Base-by-base conservation (phyloP, 148 eudicot species). In the Rheum nobile region DNA sequence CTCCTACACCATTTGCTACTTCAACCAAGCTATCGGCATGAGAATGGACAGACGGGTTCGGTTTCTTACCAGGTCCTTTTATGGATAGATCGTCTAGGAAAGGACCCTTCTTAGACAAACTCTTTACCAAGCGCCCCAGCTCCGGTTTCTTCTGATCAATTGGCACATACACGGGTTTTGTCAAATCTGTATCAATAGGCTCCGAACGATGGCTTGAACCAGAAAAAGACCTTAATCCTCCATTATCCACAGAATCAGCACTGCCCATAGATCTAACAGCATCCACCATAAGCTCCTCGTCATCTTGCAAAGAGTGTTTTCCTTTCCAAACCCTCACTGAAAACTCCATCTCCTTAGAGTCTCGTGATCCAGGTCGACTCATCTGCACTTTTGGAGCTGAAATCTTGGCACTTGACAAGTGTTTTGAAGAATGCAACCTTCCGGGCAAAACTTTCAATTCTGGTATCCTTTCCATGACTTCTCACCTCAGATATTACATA, bases 181-280 rank as follows among this genome's bases (percentile, higher is more conserved):
- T 88, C 50, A 82, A 74, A 82, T 84, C 93, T 0, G 83, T 75
- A 79, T 89, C 94, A 52, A 86, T 77, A 0, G 98, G 96, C 69
- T 93, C 98, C 1, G 91, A 87, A 46, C 93, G 98, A 81, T 93
- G 98, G 72, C 90, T 88, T 38, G 84, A 93, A 74, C 93, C 93
- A 10, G 83, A 84, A 73, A 93, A 90, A 8, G 92, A 90, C 77
- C 41, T 78, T 2, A 81, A 74, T 4, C 85, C 88, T 67, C 38
- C 55, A 71, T 90, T 94, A 59, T 93, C 94, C 42, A 78, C 26
- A 19, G 87, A 86, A 72, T 82, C 90, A 38, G 16, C 82, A 71
- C 88, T 90, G 31, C 79, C 75, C 77, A 79, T 88, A 1, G 86
- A 81, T 34, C 88, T 75, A 73, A 84, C 74, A 14, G 79, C 76